Percentiles rank a stretch among this genome's conserved stretches.
Conservation (phyloP, 257 asterid species). For the Primulina eburnea region DNA sequence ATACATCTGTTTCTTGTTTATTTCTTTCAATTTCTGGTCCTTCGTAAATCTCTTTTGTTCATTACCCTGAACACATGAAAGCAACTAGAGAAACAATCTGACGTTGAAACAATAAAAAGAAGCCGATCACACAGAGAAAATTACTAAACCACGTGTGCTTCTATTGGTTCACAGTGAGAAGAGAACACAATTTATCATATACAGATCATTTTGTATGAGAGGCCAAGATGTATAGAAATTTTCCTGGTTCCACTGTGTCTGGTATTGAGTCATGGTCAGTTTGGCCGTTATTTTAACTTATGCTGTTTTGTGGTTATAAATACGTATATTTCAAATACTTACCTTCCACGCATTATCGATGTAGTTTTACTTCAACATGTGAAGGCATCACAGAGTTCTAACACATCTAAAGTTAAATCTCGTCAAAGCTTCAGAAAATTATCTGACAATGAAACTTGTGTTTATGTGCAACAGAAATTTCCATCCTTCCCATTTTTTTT, state of each 20-base stretch:
- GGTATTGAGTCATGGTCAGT: neutral
- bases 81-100: constrained; percentile 52
- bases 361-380: neutral
- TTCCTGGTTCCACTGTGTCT: constrained; percentile 4
- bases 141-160: neutral
- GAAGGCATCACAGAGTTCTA: neutral
- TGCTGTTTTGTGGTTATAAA: constrained; percentile 1
- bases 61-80: constrained; percentile 50
- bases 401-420: neutral
- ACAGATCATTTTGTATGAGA: constrained; percentile 12
- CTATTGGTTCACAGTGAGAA: constrained; percentile 10
- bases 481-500: neutral
- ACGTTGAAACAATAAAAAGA: constrained; percentile 30
- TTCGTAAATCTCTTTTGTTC: constrained; percentile 42
- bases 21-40: constrained; percentile 44
- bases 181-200: neutral
- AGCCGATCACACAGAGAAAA: constrained; percentile 5
- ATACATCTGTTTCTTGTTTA: constrained; percentile 36
- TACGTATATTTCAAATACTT: neutral
- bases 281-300: neutral
- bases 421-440: neutral
- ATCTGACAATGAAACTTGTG: neutral
- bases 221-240: neutral
- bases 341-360: neutral
- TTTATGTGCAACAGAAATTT: neutral